Evolutionary conservation across 169 alveolate species (phyloP).

Genomic region (Babesia bigemina): DNA sequence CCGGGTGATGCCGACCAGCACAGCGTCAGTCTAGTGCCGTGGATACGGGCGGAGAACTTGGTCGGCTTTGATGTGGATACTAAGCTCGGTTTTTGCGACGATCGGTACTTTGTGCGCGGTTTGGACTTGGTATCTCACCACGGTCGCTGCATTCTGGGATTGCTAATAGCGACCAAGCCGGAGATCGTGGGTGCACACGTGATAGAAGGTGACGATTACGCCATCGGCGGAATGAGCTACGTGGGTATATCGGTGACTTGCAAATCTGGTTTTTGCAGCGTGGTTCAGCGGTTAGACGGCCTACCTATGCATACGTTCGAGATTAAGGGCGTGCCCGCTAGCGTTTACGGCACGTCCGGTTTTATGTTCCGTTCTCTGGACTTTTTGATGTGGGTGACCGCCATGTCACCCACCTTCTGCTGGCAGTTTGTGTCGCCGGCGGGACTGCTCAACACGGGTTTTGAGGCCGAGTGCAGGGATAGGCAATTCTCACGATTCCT

Average conservation of each 20-base stretch:
- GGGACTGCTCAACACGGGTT: conserved; percentile 22
- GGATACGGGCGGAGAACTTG: conserved; percentile 16
- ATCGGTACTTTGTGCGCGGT: conserved; percentile 30
- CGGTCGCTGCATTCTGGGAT: conserved; percentile 2
- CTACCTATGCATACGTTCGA: conserved; percentile 29
- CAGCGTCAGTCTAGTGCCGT: conserved; percentile 18
- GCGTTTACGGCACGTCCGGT: conserved; percentile 26
- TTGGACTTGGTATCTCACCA: neutral
- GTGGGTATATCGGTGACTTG: conserved; percentile 18
- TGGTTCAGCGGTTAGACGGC: conserved; percentile 40
- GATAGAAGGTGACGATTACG: neutral
- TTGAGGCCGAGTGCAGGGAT: neutral
- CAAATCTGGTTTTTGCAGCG: conserved; percentile 1
- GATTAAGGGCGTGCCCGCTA: conserved; percentile 11
- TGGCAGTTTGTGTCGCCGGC: conserved; percentile 50
- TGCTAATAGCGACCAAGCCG: conserved; percentile 15
- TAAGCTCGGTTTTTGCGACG: conserved; percentile 45
- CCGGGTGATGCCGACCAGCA: conserved; percentile 14
- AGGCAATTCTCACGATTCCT: neutral
- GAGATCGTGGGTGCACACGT: conserved; percentile 34
- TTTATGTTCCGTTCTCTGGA: conserved; percentile 32
- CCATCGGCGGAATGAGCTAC: conserved; percentile 46
- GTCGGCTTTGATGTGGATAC: conserved; percentile 14
- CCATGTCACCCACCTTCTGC: conserved; percentile 18
- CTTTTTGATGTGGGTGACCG: conserved; percentile 36